phyloP scores from a whole-genome alignment of 495 filamentous ascomycete species.

The Trichoderma asperelloides region DNA sequence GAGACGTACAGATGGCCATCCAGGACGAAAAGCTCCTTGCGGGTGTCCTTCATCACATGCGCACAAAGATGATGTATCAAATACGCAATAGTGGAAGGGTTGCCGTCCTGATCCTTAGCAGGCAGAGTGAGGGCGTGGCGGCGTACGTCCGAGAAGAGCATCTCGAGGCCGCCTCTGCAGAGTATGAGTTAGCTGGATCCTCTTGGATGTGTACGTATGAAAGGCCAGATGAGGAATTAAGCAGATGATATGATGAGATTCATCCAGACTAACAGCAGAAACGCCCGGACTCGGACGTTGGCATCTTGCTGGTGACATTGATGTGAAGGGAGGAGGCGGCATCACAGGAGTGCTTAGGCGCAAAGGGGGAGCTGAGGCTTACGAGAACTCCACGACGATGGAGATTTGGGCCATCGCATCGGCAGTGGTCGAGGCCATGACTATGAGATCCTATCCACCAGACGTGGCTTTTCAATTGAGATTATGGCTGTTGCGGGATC shows the following conservation, averaged over 20 bases:
- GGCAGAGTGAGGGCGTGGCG: conserved; percentile 64
- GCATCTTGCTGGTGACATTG: not conserved
- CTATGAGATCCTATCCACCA: not conserved
- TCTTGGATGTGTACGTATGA: conserved; percentile 11
- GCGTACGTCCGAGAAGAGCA: conserved; percentile 77
- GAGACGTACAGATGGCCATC: conserved; percentile 73
- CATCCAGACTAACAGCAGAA: not conserved
- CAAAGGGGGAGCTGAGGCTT: conserved; percentile 21
- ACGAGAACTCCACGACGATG: conserved; percentile 71
- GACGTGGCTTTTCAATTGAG: not conserved
- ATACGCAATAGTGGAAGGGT: conserved; percentile 59
- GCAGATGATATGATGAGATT: conserved; percentile 12
- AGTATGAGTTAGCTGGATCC: not conserved
- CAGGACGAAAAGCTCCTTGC: conserved; percentile 83
- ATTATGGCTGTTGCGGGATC: not conserved
- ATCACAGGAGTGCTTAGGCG: not conserved
- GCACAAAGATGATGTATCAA: conserved; percentile 75
- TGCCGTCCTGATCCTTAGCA: conserved; percentile 45
- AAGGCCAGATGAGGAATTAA: not conserved
- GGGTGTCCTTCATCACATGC: conserved; percentile 73
- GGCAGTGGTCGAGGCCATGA: not conserved
- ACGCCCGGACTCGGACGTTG: not conserved
- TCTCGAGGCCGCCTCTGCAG: conserved; percentile 81
- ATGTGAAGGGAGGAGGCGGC: not conserved
- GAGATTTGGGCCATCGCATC: conserved; percentile 22